Evolutionary conservation across 1,139 yeast species (phyloP).

Genomic region (Geotrichum bryndzae): DNA sequence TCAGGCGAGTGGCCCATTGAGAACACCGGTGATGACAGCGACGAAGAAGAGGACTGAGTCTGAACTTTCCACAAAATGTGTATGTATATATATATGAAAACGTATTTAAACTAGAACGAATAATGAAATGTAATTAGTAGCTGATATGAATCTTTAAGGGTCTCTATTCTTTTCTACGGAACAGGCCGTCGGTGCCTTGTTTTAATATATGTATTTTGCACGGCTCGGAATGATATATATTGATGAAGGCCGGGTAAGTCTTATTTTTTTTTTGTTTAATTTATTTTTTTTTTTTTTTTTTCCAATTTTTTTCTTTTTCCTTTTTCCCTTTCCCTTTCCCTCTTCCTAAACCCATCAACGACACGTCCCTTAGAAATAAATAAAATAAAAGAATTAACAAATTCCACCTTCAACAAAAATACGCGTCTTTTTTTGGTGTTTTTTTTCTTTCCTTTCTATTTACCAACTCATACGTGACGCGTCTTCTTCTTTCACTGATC

Average conservation of each 20-base stretch:
- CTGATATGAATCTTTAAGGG: not conserved
- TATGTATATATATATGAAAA: not conserved
- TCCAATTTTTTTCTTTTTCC: not conserved
- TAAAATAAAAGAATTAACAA: not conserved
- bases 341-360: not conserved
- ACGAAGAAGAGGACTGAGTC: slow-evolving; percentile 15
- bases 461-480: not conserved
- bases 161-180: too few relatives aligned
- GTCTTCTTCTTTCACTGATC: not conserved
- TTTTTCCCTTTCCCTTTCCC: not conserved
- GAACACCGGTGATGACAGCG: slow-evolving; percentile 38
- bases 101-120: not conserved
- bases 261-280: not conserved
- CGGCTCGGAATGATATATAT: too few relatives aligned
- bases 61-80: not conserved
- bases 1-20: slow-evolving; percentile 73
- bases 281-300: not conserved
- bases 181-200: too few relatives aligned
- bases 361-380: not conserved
- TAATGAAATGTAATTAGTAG: not conserved
- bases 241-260: not conserved
- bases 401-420: not conserved
- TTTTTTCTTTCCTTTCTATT: not conserved
- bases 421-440: not conserved
- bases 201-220: too few relatives aligned